These are phyloP conservation scores for Xylariaceae sp. DNA, from an alignment of 2,329 filamentous ascomycete species.

Conservation along the genomic window DNA sequence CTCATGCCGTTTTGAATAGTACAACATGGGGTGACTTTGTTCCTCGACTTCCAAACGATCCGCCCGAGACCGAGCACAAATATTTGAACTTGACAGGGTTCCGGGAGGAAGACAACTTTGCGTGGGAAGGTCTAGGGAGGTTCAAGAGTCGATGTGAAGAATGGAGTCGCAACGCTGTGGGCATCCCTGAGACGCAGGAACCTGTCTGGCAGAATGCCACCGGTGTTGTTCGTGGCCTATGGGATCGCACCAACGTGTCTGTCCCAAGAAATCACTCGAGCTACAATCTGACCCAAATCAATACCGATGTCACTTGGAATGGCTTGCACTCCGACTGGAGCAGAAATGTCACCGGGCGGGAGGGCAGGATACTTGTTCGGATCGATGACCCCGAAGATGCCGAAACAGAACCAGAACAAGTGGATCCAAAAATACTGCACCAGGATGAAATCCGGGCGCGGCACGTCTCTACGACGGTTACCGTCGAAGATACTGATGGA, in stretches of 20 bases:
- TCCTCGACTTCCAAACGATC: slow-evolving; percentile 45
- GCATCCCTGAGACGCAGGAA: slow-evolving; percentile 48
- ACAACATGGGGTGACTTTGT: slow-evolving; percentile 67
- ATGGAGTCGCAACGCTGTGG: slow-evolving; percentile 60
- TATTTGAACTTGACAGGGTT: slow-evolving; percentile 80
- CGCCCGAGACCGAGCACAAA: slow-evolving; percentile 40
- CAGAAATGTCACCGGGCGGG: slow-evolving; percentile 78
- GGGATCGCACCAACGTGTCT: slow-evolving; percentile 65
- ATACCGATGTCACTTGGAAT: slow-evolving; percentile 70
- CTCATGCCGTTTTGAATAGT: slow-evolving; percentile 59
- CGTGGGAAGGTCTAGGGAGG: slow-evolving; percentile 73
- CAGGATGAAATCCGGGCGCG: slow-evolving; percentile 63
- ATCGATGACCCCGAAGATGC: slow-evolving; percentile 62
- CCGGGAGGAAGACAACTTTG: slow-evolving; percentile 73
- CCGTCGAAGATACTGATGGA: slow-evolving; percentile 73
- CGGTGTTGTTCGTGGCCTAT: slow-evolving; percentile 77
- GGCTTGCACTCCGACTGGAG: slow-evolving; percentile 66
- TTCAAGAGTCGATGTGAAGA: slow-evolving; percentile 71
- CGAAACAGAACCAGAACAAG: slow-evolving; percentile 50
- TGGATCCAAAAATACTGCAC: slow-evolving; percentile 41
- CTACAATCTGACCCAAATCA: slow-evolving; percentile 70
- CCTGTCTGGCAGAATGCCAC: slow-evolving; percentile 79
- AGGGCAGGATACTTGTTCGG: slow-evolving; percentile 72
- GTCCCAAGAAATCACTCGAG: slow-evolving; percentile 52
- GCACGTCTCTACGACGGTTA: slow-evolving; percentile 72